A percentile compares a stretch with the other conserved stretches of the same genome.
phyloP scores from a whole-genome alignment of 139 green algal genomes.

The Pleodorina starrii region DNA sequence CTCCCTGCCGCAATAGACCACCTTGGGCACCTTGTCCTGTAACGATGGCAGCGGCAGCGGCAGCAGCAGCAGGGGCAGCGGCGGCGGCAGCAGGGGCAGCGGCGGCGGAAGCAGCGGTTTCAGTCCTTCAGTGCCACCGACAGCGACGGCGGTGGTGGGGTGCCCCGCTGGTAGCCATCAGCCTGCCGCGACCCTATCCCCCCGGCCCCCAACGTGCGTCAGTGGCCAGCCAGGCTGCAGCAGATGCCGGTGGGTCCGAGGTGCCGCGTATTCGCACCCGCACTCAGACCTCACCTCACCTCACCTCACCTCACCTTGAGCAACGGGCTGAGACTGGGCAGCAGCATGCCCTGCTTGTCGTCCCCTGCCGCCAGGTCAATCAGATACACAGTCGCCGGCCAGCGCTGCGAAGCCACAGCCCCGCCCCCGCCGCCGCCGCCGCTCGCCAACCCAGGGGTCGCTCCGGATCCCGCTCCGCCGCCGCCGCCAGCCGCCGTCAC shows the following conservation, averaged over 20 bases:
- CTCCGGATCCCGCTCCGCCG: neutral
- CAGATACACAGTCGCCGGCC: constrained; percentile 33
- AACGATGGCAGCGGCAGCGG: neutral
- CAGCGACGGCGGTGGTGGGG: no score
- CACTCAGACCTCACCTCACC: no score
- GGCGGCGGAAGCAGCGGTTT: neutral
- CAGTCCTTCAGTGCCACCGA: no score
- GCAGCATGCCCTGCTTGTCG: neutral
- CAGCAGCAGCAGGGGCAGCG: no score
- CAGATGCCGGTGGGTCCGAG: no score
- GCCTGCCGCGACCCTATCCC: no score
- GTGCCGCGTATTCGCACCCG: no score
- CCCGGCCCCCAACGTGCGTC: no score
- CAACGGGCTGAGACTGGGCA: constrained; percentile 5
- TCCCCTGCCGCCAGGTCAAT: neutral
- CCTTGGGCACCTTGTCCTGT: constrained; percentile 8
- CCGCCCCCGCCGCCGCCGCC: neutral
- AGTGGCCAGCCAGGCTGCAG: no score
- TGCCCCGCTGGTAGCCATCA: no score
- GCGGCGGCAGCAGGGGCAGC: neutral
- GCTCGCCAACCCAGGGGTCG: neutral
- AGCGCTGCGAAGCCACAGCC: neutral
- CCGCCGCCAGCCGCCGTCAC: neutral
- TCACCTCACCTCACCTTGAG: constrained; percentile 41
- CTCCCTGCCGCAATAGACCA: constrained; percentile 18